Evolutionary conservation across 108 stramenopile genomes (phyloP).

Genomic region (Skeletonema tropicum): DNA sequence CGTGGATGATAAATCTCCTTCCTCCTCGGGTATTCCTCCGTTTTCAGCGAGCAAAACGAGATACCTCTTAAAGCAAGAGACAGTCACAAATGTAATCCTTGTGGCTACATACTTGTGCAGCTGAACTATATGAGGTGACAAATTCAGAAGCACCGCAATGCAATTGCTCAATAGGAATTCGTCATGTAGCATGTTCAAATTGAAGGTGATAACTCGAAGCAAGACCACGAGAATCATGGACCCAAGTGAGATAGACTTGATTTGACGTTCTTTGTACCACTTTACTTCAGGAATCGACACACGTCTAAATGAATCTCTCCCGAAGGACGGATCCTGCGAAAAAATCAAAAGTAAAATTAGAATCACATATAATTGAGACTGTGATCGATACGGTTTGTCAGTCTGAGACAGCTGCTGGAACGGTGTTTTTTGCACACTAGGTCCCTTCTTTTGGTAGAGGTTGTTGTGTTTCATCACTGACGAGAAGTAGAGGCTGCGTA

Average conservation of each 20-base stretch:
- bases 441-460: background rate
- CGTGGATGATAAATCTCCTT: conserved; percentile 56
- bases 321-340: conserved; percentile 85
- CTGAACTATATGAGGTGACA: conserved; percentile 64
- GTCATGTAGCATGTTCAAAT: conserved; percentile 72
- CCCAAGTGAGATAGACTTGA: conserved; percentile 73
- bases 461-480: conserved; percentile 23
- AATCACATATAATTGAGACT: conserved; percentile 83
- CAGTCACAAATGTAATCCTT: conserved; percentile 72
- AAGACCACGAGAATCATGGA: conserved; percentile 71
- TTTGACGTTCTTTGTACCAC: conserved; percentile 83
- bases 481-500: conserved; percentile 52
- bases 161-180: conserved; percentile 83
- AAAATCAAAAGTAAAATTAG: conserved; percentile 81
- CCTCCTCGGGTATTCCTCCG: conserved; percentile 32
- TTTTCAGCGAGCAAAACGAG: conserved; percentile 30
- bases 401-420: conserved; percentile 11
- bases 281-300: conserved; percentile 49
- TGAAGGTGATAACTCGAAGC: conserved; percentile 74
- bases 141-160: conserved; percentile 75
- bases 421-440: background rate
- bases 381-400: conserved; percentile 74
- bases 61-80: conserved; percentile 67
- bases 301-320: conserved; percentile 74
- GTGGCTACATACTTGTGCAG: conserved; percentile 79